phyloP scores from a whole-genome alignment of 2,329 filamentous ascomycete genomes.

The Fusarium secorum region DNA sequence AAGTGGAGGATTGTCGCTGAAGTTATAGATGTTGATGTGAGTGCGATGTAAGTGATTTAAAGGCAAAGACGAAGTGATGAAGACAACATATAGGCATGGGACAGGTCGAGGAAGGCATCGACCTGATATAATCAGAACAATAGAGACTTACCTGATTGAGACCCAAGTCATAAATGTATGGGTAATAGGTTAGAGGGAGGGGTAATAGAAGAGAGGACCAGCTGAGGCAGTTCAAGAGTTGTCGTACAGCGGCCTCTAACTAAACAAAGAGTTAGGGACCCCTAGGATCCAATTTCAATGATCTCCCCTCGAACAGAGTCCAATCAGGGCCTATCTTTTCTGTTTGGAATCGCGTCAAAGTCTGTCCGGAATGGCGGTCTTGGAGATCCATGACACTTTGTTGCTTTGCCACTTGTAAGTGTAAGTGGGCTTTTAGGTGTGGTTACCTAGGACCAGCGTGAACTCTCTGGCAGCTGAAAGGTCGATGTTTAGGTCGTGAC shows the following conservation, averaged over 20 bases:
- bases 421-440: constrained; percentile 7
- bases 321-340: constrained; percentile 5
- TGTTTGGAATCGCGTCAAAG: constrained; percentile 6
- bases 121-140: background rate
- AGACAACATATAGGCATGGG: background rate
- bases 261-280: constrained; percentile 10
- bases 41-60: constrained; percentile 20
- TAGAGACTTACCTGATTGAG: background rate
- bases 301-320: background rate
- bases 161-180: background rate
- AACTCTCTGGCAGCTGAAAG: background rate
- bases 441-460: constrained; percentile 1
- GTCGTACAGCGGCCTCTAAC: constrained; percentile 8
- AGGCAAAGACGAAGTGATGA: background rate
- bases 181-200: background rate
- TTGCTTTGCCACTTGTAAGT: constrained; percentile 23
- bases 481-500: background rate
- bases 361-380: constrained; percentile 1
- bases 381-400: constrained; percentile 30
- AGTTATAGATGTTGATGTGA: constrained; percentile 1
- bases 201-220: background rate
- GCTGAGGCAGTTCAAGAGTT: constrained; percentile 1
- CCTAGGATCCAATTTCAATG: background rate
- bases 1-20: background rate
- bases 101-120: background rate